These are phyloP conservation scores for Secale cereale DNA, from an alignment of 176 grass and related monocot species.

Conservation along the genomic window DNA sequence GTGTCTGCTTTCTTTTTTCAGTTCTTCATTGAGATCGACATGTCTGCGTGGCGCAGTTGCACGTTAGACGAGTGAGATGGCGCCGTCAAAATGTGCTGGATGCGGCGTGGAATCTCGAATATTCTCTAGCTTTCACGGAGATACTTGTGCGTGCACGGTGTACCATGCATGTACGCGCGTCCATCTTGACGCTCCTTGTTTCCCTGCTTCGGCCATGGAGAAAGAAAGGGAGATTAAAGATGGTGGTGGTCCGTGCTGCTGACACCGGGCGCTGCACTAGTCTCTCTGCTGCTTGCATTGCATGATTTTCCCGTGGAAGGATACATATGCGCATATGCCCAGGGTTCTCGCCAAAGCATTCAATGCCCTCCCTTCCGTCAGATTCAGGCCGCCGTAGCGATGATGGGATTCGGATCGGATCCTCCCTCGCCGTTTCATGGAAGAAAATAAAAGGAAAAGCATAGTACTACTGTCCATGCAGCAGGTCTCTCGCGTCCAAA, in stretches of 20 bases:
- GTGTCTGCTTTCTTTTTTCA: neutral
- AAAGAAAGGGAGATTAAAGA: neutral
- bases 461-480: too few relatives aligned
- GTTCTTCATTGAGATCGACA: neutral
- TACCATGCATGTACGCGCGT: too few relatives aligned
- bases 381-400: neutral
- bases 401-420: neutral
- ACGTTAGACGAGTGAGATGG: neutral
- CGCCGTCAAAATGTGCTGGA: neutral
- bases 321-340: neutral
- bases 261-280: neutral
- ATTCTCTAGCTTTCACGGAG: neutral
- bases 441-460: neutral
- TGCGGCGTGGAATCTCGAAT: neutral
- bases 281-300: neutral
- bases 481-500: neutral
- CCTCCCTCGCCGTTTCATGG: neutral
- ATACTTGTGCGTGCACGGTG: too few relatives aligned
- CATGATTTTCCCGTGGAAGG: constrained; percentile 3
- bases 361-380: neutral
- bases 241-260: neutral
- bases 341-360: neutral
- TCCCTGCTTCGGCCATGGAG: neutral
- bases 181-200: neutral
- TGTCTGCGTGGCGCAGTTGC: neutral